Evolutionary conservation across 2,329 filamentous ascomycete species (phyloP).

Genomic region (Penicillium olsonii): DNA sequence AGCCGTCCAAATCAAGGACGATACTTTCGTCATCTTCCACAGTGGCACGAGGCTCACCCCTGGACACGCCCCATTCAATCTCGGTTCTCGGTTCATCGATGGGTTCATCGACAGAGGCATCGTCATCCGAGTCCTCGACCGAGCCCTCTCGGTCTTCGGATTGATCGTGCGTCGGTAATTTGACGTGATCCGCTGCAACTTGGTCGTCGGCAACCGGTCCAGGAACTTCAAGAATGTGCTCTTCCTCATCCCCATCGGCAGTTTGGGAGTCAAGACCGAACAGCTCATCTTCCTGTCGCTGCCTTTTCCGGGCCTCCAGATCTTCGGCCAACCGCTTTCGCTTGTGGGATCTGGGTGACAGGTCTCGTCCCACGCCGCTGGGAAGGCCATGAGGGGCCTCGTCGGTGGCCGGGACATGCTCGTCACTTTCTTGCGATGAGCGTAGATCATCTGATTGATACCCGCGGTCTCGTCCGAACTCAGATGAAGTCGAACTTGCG

Average conservation of each 20-base stretch:
- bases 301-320: conserved; percentile 72
- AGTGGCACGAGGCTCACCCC: conserved; percentile 61
- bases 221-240: conserved; percentile 32
- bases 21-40: conserved; percentile 66
- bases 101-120: conserved; percentile 12
- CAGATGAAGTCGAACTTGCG: conserved; percentile 55
- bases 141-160: background rate
- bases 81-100: conserved; percentile 46
- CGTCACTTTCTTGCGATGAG: conserved; percentile 14
- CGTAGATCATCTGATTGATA: conserved; percentile 30
- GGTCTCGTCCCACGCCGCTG: conserved; percentile 45
- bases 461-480: conserved; percentile 51
- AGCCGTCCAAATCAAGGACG: conserved; percentile 69
- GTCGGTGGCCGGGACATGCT: conserved; percentile 16
- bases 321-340: conserved; percentile 72
- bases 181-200: conserved; percentile 2
- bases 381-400: conserved; percentile 16
- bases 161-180: conserved; percentile 7
- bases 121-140: conserved; percentile 5
- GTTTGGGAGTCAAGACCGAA: conserved; percentile 66
- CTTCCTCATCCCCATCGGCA: conserved; percentile 52
- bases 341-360: conserved; percentile 63
- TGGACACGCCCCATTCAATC: conserved; percentile 63
- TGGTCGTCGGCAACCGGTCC: background rate
- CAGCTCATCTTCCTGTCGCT: conserved; percentile 80